Evolutionary conservation across 805 yeast species (phyloP), one percentile per base, ranked within the genome.

Genomic region (Kockiozyma suomiensis): DNA sequence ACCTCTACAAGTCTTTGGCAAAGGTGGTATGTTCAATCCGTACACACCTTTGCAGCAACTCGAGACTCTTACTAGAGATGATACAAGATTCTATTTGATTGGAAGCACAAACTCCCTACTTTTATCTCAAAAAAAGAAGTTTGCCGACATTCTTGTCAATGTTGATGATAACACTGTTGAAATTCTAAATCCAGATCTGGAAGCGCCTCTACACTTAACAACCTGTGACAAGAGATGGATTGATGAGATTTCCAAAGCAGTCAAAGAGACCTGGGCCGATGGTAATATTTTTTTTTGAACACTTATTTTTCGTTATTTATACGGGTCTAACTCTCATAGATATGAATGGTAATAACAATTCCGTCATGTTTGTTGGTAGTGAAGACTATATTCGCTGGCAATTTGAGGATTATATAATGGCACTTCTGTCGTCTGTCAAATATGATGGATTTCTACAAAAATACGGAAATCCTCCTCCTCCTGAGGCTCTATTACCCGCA

Each of bases 21-120:
- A 83, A 66, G 96, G 96, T 46, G 91, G 96, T 1, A 80, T 93
- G 61, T 92, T 96, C 79, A 86, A 87, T 67, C 98, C 99, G 1
- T 94, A 93, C 74, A 80, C 92, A n/a, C 96, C 98, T 0, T 76
- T 94, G 56, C 99, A 93, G 72, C 98, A 93, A 70, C 76, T 93
- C 57, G 88, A 87, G 54, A 91, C 88, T 66, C 77, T 94, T 54
- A 78, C 77, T 33, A 79, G 81, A 21, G 75, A 77, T 1, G 81
- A 79, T 52, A 81, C 92, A 0, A 76, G 80, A 37, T 84, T 85
- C 70, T 94, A 84, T 66, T 75, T 89, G 70, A 81, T 90, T 50
- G 99, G 99, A 0, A 86, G 96, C 43, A 91, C 97, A 3, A 94
- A 94, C 74, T 85, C 92, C 42, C 76, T 94, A 41, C 77, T 94